phyloP scores from a whole-genome alignment of 106 monocot species.

The Triglochin maritima region DNA sequence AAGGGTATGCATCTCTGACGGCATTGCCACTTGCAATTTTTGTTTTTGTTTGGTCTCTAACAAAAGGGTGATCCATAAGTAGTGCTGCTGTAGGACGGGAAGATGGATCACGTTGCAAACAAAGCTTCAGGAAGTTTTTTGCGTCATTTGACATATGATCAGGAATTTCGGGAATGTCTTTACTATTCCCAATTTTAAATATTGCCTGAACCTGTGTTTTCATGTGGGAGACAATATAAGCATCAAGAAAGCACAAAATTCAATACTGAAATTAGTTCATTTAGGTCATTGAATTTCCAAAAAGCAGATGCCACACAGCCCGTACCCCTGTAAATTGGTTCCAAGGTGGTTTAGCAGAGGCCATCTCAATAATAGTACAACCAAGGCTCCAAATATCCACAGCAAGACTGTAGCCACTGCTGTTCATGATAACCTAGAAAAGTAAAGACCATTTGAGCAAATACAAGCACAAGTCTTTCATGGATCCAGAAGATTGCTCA shows the following conservation, averaged over 20 bases:
- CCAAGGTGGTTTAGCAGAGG: slow-evolving; percentile 93
- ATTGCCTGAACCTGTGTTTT: slow-evolving; percentile 67
- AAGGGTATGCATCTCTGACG: slow-evolving; percentile 19
- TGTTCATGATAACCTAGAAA: slow-evolving; percentile 79
- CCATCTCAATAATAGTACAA: slow-evolving; percentile 95
- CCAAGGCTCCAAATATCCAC: slow-evolving; percentile 99
- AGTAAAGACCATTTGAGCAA: slow-evolving; percentile 2
- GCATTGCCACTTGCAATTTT: slow-evolving; percentile 27
- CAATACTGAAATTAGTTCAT: no score
- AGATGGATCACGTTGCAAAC: slow-evolving; percentile 73
- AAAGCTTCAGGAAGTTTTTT: slow-evolving; percentile 57
- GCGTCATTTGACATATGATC: slow-evolving; percentile 64
- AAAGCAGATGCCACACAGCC: no score
- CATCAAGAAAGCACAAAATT: no score
- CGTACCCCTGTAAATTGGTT: slow-evolving; percentile 71
- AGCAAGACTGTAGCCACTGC: slow-evolving; percentile 66
- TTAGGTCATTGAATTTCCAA: no score
- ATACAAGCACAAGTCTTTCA: no score
- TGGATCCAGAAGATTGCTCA: background rate
- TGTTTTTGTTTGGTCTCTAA: slow-evolving; percentile 36
- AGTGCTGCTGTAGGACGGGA: slow-evolving; percentile 57
- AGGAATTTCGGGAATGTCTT: slow-evolving; percentile 89
- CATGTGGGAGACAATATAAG: no score
- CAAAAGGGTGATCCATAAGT: slow-evolving; percentile 81
- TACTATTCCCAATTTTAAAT: slow-evolving; percentile 95